Conservation (phyloP, 495 filamentous ascomycete genomes). For the Trichoderma erinaceum region DNA sequence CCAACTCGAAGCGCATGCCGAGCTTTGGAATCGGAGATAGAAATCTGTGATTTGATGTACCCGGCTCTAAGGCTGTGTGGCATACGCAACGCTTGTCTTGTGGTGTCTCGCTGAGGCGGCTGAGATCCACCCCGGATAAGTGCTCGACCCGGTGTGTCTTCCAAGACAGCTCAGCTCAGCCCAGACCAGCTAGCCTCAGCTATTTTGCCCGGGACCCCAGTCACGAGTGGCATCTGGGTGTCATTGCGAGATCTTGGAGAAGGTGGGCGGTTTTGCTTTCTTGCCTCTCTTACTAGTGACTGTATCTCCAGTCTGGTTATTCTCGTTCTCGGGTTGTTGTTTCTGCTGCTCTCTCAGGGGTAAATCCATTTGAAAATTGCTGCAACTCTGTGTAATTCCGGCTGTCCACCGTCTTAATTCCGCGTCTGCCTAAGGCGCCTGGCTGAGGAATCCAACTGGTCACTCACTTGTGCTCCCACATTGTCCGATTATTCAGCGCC, state of each 20-base stretch:
- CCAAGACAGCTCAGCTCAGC: not conserved
- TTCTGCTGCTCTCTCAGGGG: too few species aligned
- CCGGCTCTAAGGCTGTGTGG: not conserved
- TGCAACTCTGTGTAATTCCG: not conserved
- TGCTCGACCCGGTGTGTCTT: not conserved
- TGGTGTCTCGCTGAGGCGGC: not conserved
- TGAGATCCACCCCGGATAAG: not conserved
- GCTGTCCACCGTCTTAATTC: not conserved
- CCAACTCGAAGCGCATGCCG: not conserved
- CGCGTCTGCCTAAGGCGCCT: not conserved
- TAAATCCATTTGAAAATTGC: too few species aligned
- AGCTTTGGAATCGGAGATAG: not conserved
- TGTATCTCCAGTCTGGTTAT: not conserved
- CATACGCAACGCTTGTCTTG: not conserved
- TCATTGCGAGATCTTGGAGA: not conserved
- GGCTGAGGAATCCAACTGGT: not conserved
- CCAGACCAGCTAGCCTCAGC: not conserved
- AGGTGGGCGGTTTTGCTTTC: not conserved
- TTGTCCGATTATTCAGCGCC: not conserved
- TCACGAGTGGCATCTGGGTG: not conserved
- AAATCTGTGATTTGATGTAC: not conserved
- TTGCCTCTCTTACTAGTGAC: not conserved
- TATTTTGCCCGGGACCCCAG: not conserved
- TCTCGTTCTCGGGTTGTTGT: too few species aligned
- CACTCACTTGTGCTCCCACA: not conserved